Percentiles rank a stretch among this genome's conserved stretches.
Evolutionary conservation across 345 rosid species (phyloP).

Genomic region (Angophora floribunda): DNA sequence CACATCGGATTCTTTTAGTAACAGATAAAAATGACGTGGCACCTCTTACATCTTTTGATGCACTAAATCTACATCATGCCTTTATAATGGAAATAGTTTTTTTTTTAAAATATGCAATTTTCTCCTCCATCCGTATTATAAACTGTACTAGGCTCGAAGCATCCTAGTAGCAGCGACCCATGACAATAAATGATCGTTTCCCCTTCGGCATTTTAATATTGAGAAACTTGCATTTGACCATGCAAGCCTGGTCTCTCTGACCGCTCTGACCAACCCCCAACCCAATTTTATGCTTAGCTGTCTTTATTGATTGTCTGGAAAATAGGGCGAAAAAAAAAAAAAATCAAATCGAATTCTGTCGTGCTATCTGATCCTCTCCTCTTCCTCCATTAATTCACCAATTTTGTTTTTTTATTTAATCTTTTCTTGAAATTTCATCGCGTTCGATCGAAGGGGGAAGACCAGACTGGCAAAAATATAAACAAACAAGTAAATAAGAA

Average conservation of each 20-base stretch:
- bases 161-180: neutral
- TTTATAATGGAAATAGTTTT: neutral
- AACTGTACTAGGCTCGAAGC: neutral
- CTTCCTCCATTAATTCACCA: neutral
- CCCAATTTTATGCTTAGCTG: neutral
- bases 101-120: neutral
- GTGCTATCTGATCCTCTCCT: neutral
- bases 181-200: neutral
- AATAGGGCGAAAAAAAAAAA: neutral
- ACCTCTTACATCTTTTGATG: neutral
- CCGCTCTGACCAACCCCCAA: neutral
- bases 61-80: neutral
- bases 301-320: neutral
- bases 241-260: neutral
- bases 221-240: neutral
- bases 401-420: neutral
- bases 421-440: neutral
- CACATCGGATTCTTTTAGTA: neutral
- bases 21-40: neutral
- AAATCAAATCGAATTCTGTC: neutral
- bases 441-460: neutral
- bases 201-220: neutral
- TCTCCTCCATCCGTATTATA: neutral
- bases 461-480: neutral
- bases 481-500: neutral